phyloP scores from a whole-genome alignment of 1,284 basidiomycete genomes.

The Amylostereum chailletii region DNA sequence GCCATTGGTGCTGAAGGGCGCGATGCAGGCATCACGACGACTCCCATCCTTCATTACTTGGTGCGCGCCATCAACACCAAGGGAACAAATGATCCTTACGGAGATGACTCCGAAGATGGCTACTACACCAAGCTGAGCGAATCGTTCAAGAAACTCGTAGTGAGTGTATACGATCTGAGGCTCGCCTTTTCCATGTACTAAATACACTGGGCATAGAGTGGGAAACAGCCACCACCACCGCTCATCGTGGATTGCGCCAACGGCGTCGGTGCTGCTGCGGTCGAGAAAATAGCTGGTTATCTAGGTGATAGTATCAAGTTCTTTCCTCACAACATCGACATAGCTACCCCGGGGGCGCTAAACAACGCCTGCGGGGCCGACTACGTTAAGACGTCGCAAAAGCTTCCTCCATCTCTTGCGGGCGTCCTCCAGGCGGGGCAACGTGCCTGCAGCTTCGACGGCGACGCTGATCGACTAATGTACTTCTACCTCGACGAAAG shows the following conservation, averaged over 20 bases:
- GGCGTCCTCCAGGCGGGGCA: constrained; percentile 58
- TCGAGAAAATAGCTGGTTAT: constrained; percentile 46
- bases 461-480: constrained; percentile 96
- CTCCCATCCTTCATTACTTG: constrained; percentile 93
- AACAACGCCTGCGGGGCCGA: constrained; percentile 93
- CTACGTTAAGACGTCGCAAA: constrained; percentile 92
- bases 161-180: constrained; percentile 30
- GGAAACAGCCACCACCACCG: constrained; percentile 49
- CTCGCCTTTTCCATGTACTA: constrained; percentile 7
- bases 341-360: constrained; percentile 62
- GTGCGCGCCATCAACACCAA: constrained; percentile 87
- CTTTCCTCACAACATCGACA: constrained; percentile 61
- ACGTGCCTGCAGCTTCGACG: constrained; percentile 89
- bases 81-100: constrained; percentile 68
- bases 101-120: constrained; percentile 77
- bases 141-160: constrained; percentile 84
- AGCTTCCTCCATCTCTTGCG: constrained; percentile 66
- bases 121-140: constrained; percentile 83
- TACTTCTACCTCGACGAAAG: constrained; percentile 86
- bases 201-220: constrained; percentile 33
- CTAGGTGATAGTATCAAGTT: constrained; percentile 50
- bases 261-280: constrained; percentile 83
- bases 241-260: constrained; percentile 95
- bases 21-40: constrained; percentile 82
- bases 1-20: constrained; percentile 60